These are phyloP conservation scores for Phytophthora macrochlamydospora DNA, from an alignment of 352 stramenopile species.

Conservation along the genomic window DNA sequence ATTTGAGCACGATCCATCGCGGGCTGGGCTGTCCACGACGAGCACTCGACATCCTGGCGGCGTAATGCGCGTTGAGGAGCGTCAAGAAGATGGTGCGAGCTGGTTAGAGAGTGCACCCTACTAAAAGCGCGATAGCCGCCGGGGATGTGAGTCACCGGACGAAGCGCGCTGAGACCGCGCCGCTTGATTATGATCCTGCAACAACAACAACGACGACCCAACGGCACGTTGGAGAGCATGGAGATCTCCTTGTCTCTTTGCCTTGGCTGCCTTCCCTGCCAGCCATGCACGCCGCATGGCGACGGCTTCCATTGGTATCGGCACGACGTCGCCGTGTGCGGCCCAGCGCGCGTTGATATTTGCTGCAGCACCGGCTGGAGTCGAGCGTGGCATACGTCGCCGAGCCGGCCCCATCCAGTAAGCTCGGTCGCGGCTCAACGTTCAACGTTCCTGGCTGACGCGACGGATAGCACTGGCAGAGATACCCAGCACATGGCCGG, in stretches of 20 bases:
- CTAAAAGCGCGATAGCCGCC: neutral
- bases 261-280: neutral
- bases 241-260: no score
- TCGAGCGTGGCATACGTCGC: neutral
- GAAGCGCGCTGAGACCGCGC: neutral
- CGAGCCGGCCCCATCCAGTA: slow-evolving; percentile 24
- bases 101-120: slow-evolving; percentile 12
- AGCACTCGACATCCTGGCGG: slow-evolving; percentile 11
- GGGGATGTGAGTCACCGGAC: slow-evolving; percentile 16
- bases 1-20: slow-evolving; percentile 12
- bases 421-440: slow-evolving; percentile 11
- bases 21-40: slow-evolving; percentile 26
- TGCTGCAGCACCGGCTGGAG: slow-evolving; percentile 24
- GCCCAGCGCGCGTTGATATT: slow-evolving; percentile 9
- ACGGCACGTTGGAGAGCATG: no score
- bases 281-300: neutral
- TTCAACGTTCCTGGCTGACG: neutral
- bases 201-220: no score
- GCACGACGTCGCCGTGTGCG: slow-evolving; percentile 2
- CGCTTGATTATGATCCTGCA: neutral
- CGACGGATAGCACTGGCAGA: neutral
- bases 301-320: neutral
- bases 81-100: slow-evolving; percentile 37
- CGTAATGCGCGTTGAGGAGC: slow-evolving; percentile 13
- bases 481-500: neutral